phyloP scores from a whole-genome alignment of 805 yeast genomes.

The baker's yeast (Saccharomyces cerevisiae) region DNA sequence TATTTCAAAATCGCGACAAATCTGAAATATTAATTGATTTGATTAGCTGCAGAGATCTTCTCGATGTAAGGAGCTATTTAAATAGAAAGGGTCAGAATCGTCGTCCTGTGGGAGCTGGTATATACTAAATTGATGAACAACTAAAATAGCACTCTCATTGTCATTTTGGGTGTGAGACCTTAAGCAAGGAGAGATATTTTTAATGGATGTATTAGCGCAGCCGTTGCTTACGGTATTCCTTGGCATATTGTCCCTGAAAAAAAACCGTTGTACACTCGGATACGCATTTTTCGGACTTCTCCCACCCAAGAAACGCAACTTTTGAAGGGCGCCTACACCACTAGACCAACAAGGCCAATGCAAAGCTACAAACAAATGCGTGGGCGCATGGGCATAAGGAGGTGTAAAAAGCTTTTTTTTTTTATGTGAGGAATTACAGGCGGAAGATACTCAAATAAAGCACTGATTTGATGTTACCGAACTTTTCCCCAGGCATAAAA shows the following conservation, averaged over 20 bases:
- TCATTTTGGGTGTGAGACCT: background rate
- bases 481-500: background rate
- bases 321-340: background rate
- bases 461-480: too few species aligned
- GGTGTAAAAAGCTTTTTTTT: background rate
- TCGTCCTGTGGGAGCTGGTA: too few species aligned
- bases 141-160: background rate
- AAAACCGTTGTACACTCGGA: background rate
- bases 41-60: too few species aligned
- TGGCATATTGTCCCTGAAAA: background rate
- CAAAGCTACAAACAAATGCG: background rate
- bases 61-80: too few species aligned
- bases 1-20: too few species aligned
- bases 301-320: background rate
- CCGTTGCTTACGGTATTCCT: background rate
- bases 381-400: background rate
- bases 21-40: too few species aligned
- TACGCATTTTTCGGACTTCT: background rate
- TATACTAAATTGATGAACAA: too few species aligned
- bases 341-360: background rate
- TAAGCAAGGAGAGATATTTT: background rate
- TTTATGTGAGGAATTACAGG: too few species aligned
- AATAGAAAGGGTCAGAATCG: too few species aligned
- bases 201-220: background rate
- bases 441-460: too few species aligned